Evolutionary conservation across 2,329 filamentous ascomycete genomes (phyloP), one percentile per base, ranked within the genome.

Genomic region (Cryphonectria radicalis): DNA sequence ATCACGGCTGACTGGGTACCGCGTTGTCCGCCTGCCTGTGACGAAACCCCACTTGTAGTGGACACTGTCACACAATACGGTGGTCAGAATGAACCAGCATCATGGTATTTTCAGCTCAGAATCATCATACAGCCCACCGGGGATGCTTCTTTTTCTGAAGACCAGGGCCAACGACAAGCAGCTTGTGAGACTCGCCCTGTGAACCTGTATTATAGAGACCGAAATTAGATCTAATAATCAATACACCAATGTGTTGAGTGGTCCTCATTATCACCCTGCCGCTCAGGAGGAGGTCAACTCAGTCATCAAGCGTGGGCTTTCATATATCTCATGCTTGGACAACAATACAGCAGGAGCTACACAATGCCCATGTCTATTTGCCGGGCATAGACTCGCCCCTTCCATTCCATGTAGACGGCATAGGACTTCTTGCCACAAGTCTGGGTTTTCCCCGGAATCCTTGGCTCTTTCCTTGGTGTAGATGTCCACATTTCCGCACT

Each of bases 401-500:
- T 66, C 65, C 65, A 53, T 35, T 32, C 19, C 65, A 70, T 63
- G 55, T 50, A 11, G 19, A 57, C 17, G 43, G 17, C 35, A 28
- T 35, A 35, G 2, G 8, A 57, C 25, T 42, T 55, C 50, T 60
- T 42, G 46, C 62, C 46, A 40, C 37, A 62, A 62, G 40, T 60
- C 60, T 50, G 60, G 35, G 53, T 50, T 40, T 28, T 2, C 10
- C 67, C 35, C 43, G 42, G 55, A 37, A 13, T 25, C 37, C 22
- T 53, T 43, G 25, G 65, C 37, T 43, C 57, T 28, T 73, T 50
- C 50, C 28, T 57, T 42, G 55, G 55, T 70, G 67, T 53, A 35
- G 10, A 63, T 70, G 76, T 74, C 72, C 63, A 55, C 63, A 59
- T 70, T 77, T 75, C 78, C 76, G 74, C 65, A 76, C 77, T 73